Evolutionary conservation across 495 filamentous ascomycete genomes (phyloP).

Genomic region (Durotheca rogersii): DNA sequence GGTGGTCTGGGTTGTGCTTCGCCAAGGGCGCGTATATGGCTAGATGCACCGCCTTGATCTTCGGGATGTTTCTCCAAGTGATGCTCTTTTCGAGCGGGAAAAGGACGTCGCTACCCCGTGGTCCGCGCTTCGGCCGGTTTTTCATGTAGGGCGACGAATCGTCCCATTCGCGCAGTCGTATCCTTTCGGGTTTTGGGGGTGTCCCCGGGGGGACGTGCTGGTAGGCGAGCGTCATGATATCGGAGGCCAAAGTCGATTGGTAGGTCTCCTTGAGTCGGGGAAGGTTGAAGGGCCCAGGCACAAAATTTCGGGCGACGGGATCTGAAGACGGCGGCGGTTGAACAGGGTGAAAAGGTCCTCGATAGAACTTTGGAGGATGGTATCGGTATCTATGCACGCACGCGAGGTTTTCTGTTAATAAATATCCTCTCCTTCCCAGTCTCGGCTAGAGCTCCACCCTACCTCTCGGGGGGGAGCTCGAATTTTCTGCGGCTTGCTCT

Average conservation of each 20-base stretch:
- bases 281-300: slow-evolving; percentile 89
- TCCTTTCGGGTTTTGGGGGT: slow-evolving; percentile 56
- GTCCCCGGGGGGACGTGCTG: slow-evolving; percentile 75
- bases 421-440: slow-evolving; percentile 1
- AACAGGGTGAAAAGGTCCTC: slow-evolving; percentile 89
- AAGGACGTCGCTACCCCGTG: slow-evolving; percentile 65
- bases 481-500: slow-evolving; percentile 44
- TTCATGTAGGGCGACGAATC: slow-evolving; percentile 90
- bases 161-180: slow-evolving; percentile 84
- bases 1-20: slow-evolving; percentile 60
- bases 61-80: slow-evolving; percentile 81
- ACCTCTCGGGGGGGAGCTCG: slow-evolving; percentile 44
- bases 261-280: slow-evolving; percentile 90
- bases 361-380: slow-evolving; percentile 87
- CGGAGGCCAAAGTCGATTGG: slow-evolving; percentile 79
- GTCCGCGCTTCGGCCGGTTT: slow-evolving; percentile 79
- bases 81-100: slow-evolving; percentile 73
- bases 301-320: slow-evolving; percentile 81
- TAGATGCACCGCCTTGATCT: slow-evolving; percentile 76
- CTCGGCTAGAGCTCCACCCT: slow-evolving; percentile 1
- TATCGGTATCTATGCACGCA: slow-evolving; percentile 82
- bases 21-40: slow-evolving; percentile 68
- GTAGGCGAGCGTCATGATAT: slow-evolving; percentile 88
- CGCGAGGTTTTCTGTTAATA: slow-evolving; percentile 20
- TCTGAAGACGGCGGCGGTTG: slow-evolving; percentile 80